Evolutionary conservation across 768 basidiomycete genomes (phyloP), one percentile per base, ranked within the genome.

Genomic region (Dioszegia hungarica): DNA sequence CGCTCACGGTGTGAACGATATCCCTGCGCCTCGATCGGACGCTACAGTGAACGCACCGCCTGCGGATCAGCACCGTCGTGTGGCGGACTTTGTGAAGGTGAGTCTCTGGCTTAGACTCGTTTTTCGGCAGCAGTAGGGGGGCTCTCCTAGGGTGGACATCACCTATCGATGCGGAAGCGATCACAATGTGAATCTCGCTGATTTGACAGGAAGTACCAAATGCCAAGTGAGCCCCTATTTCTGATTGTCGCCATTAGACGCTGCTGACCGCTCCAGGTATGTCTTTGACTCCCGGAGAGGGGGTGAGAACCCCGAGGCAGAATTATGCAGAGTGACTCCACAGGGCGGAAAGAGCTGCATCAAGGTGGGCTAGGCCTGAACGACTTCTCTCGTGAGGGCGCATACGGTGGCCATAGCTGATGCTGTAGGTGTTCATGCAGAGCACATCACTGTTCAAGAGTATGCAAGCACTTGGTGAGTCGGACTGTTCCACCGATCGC

Each of bases 401-500:
- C 20, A 37, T 27, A 19, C 44, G 41, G 29, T 10, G 5, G 20
- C 46, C 37, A 33, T 33, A 33, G 31, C n/a, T n/a, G n/a, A n/a
- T n/a, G n/a, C n/a, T n/a, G n/a, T 39, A 73, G 71, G 56, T 73
- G 28, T 63, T 58, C 11, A 47, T 73, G 50, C 59, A 70, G 22
- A 67, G 64, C 45, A 57, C 59, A 29, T 64, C 71, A 0, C 48
- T 73, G 24, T 73, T 73, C 59, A 73, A 73, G 60, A 73, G 71
- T 57, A 73, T 73, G 71, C 71, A 73, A 54, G 36, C 48, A 14
- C 55, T 73, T n/a, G 61, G 71, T 73, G 29, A 60, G 68, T 56
- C 24, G 14, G n/a, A n/a, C n/a, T n/a, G n/a, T n/a, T n/a, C n/a
- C n/a, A n/a, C n/a, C n/a, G n/a, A n/a, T n/a, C n/a, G n/a, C n/a